Conservation (phyloP, 192 early-diverging fungal species). For the Blastocladiella britannica region DNA sequence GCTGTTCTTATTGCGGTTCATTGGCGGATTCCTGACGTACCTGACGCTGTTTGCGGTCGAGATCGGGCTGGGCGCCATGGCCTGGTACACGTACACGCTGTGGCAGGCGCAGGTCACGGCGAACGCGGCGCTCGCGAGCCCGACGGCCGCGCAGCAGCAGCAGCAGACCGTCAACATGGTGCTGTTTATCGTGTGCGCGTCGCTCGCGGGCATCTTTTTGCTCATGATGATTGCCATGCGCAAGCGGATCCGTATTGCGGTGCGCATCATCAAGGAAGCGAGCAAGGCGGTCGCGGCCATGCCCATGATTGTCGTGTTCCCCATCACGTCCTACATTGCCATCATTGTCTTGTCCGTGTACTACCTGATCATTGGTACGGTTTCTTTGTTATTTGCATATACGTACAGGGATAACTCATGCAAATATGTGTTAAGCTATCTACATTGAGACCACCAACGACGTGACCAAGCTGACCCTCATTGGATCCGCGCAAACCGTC, state of each 20-base stretch:
- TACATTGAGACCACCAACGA: slow-evolving; percentile 9
- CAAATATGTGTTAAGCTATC: slow-evolving; percentile 7
- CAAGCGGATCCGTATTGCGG: slow-evolving; percentile 27
- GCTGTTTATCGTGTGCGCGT: slow-evolving; percentile 8
- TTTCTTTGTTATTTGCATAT: slow-evolving; percentile 3
- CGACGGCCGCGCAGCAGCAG: slow-evolving; percentile 1
- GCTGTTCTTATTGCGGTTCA: slow-evolving; percentile 14
- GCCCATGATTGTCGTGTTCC: slow-evolving; percentile 17
- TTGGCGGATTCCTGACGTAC: slow-evolving; percentile 10
- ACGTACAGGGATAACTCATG: slow-evolving; percentile 1
- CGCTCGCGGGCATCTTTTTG: slow-evolving; percentile 16
- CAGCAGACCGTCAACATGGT: slow-evolving; percentile 4
- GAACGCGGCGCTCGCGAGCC: slow-evolving; percentile 5
- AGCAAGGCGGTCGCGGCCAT: slow-evolving; percentile 15
- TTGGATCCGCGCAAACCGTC: background rate
- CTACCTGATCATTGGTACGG: slow-evolving; percentile 2
- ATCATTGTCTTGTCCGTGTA: slow-evolving; percentile 3
- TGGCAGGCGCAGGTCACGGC: background rate
- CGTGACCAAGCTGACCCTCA: slow-evolving; percentile 4
- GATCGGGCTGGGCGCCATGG: slow-evolving; percentile 2
- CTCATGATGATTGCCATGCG: slow-evolving; percentile 21
- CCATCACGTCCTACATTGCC: slow-evolving; percentile 1
- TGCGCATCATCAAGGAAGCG: slow-evolving; percentile 26
- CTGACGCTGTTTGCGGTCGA: slow-evolving; percentile 1
- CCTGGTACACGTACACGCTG: slow-evolving; percentile 8